phyloP scores from a whole-genome alignment of 495 filamentous ascomycete species.

The Rusavskia elegans region DNA sequence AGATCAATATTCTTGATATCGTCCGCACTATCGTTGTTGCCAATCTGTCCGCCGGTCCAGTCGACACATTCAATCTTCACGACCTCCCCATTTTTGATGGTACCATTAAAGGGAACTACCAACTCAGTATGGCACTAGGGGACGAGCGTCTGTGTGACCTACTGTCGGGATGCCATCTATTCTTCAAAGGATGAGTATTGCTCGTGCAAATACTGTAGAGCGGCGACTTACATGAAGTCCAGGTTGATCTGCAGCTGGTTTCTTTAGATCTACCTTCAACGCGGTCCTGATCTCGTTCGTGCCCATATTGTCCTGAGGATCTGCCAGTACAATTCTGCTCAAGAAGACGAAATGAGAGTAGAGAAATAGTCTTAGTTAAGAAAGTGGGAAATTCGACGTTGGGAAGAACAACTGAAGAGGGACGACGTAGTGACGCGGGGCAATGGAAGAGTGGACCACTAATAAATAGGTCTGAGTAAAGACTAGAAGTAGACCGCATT shows the following conservation, averaged over 20 bases:
- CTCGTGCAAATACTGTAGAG: not conserved
- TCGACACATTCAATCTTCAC: slow-evolving; percentile 95
- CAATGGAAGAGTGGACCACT: not conserved
- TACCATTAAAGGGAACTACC: slow-evolving; percentile 59
- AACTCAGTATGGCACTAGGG: not conserved
- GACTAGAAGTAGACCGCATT: not conserved
- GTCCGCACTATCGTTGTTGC: slow-evolving; percentile 79
- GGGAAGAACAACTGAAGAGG: not conserved
- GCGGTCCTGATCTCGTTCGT: slow-evolving; percentile 51
- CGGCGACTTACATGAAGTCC: slow-evolving; percentile 52
- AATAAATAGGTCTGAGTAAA: not conserved
- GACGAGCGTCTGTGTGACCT: slow-evolving; percentile 11
- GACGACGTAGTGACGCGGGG: not conserved
- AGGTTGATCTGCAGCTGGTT: slow-evolving; percentile 57
- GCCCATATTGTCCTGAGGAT: slow-evolving; percentile 27
- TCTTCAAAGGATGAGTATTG: slow-evolving; percentile 30
- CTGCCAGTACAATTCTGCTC: no score
- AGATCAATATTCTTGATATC: slow-evolving; percentile 78
- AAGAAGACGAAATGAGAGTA: no score
- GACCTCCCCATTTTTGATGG: slow-evolving; percentile 71
- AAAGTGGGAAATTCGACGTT: not conserved
- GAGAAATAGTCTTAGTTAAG: no score
- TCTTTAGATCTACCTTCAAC: slow-evolving; percentile 61
- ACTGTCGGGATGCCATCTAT: slow-evolving; percentile 92
- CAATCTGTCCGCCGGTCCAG: slow-evolving; percentile 68